Percentiles rank a stretch among this genome's conserved stretches.
phyloP scores from a whole-genome alignment of 495 filamentous ascomycete genomes.

The Penicillium odoratum region DNA sequence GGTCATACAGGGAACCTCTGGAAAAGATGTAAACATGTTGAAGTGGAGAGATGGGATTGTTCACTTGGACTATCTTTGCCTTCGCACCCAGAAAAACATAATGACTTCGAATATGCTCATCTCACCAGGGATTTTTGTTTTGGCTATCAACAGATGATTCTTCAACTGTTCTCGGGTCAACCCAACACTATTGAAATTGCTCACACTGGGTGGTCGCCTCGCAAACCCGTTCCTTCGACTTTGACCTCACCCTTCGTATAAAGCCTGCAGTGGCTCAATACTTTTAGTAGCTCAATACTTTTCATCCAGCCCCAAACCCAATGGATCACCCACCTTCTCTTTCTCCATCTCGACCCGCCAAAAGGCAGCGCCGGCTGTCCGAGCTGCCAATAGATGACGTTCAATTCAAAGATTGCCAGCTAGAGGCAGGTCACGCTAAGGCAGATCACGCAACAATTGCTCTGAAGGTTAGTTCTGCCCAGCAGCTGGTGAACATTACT shows the following conservation, averaged over 20 bases:
- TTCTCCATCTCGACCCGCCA: not conserved
- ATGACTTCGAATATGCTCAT: not conserved
- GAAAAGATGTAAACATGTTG: not conserved
- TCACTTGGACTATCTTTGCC: not conserved
- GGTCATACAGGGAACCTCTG: too few species aligned
- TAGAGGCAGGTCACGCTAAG: not conserved
- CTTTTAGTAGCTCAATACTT: not conserved
- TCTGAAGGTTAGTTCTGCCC: not conserved
- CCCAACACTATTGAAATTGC: not conserved
- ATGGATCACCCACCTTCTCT: not conserved
- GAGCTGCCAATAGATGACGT: not conserved
- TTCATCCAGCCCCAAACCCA: not conserved
- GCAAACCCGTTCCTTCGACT: too few species aligned
- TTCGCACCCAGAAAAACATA: too few species aligned
- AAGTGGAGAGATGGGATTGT: not conserved
- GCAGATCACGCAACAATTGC: not conserved
- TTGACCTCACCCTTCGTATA: too few species aligned
- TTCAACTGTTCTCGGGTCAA: not conserved
- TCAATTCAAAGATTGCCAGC: not conserved
- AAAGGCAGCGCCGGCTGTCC: not conserved
- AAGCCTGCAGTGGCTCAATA: too few species aligned
- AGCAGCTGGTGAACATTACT: not conserved
- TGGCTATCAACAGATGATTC: not conserved
- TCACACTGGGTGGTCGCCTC: not conserved
- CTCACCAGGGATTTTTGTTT: not conserved